phyloP scores from a whole-genome alignment of 805 yeast genomes.

The Debaryomyces hansenii region DNA sequence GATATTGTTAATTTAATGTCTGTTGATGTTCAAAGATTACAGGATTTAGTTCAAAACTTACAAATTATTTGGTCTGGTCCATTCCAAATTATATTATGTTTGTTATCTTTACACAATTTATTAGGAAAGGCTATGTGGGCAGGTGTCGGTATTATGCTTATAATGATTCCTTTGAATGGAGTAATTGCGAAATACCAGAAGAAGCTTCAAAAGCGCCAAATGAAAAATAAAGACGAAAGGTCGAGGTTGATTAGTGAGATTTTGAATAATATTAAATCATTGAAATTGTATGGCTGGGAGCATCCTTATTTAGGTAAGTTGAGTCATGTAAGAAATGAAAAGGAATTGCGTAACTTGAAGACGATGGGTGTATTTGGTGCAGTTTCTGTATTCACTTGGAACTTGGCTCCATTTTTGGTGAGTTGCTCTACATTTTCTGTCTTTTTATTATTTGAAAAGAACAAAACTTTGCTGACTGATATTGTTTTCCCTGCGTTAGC shows the following conservation, averaged over 20 bases:
- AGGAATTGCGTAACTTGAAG: conserved; percentile 75
- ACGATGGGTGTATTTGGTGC: conserved; percentile 75
- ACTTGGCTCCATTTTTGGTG: conserved; percentile 84
- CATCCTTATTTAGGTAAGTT: conserved; percentile 73
- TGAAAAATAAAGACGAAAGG: conserved; percentile 90
- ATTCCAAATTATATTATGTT: conserved; percentile 77
- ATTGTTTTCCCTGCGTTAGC: conserved; percentile 90
- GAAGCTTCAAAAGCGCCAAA: conserved; percentile 75
- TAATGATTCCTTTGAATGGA: conserved; percentile 81
- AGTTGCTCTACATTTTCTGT: conserved; percentile 86
- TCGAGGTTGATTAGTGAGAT: conserved; percentile 87
- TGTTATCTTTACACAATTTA: conserved; percentile 66
- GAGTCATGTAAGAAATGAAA: conserved; percentile 80
- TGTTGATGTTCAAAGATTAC: conserved; percentile 87
- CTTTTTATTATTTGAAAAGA: conserved; percentile 59
- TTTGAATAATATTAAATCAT: conserved; percentile 85
- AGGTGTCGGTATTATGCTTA: conserved; percentile 76
- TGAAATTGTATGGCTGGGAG: conserved; percentile 97
- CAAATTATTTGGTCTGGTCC: conserved; percentile 92
- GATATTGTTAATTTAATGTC: conserved; percentile 94
- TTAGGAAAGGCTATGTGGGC: conserved; percentile 95
- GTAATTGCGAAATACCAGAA: conserved; percentile 66
- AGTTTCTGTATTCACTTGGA: conserved; percentile 72
- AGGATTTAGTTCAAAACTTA: conserved; percentile 76
- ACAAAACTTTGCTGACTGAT: conserved; percentile 77